Percentiles rank a stretch among this genome's conserved stretches.
Evolutionary conservation across 2,329 filamentous ascomycete species (phyloP).

Genomic region (Aspergillus brunneoviolaceus): DNA sequence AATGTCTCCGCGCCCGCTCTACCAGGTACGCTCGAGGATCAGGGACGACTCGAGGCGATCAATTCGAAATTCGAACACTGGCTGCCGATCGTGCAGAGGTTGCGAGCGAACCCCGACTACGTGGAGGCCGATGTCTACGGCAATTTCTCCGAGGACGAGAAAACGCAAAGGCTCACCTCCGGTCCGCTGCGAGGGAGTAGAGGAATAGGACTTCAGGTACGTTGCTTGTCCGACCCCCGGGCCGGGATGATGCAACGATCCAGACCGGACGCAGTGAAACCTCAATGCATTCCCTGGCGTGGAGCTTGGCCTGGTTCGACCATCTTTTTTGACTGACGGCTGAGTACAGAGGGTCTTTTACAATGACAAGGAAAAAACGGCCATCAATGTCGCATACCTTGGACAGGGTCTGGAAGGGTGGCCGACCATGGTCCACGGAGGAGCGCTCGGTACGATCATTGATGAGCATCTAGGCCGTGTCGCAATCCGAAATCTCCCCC

Average conservation of each 20-base stretch:
- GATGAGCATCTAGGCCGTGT: conserved; percentile 69
- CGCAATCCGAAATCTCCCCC: conserved; percentile 52
- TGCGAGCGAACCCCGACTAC: conserved; percentile 41
- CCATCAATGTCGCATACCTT: conserved; percentile 66
- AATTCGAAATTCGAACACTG: conserved; percentile 31
- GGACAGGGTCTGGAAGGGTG: conserved; percentile 66
- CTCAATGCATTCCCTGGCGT: background rate
- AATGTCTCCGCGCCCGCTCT: conserved; percentile 26
- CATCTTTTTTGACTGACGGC: conserved; percentile 17
- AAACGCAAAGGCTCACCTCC: conserved; percentile 36
- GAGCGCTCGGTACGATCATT: conserved; percentile 65
- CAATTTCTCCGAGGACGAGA: conserved; percentile 37
- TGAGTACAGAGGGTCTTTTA: conserved; percentile 61
- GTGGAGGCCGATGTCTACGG: conserved; percentile 41
- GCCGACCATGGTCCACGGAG: conserved; percentile 71
- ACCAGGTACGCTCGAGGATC: conserved; percentile 39
- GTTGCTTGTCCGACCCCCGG: conserved; percentile 20
- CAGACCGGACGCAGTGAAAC: background rate
- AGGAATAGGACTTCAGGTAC: conserved; percentile 43
- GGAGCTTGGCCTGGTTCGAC: background rate
- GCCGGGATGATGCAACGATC: conserved; percentile 2
- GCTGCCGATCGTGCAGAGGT: conserved; percentile 37
- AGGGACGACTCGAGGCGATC: conserved; percentile 29
- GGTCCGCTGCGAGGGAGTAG: conserved; percentile 42
- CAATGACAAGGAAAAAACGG: conserved; percentile 57